Evolutionary conservation across 306 rosid genomes (phyloP).

Genomic region (Potentilla sterilis): DNA sequence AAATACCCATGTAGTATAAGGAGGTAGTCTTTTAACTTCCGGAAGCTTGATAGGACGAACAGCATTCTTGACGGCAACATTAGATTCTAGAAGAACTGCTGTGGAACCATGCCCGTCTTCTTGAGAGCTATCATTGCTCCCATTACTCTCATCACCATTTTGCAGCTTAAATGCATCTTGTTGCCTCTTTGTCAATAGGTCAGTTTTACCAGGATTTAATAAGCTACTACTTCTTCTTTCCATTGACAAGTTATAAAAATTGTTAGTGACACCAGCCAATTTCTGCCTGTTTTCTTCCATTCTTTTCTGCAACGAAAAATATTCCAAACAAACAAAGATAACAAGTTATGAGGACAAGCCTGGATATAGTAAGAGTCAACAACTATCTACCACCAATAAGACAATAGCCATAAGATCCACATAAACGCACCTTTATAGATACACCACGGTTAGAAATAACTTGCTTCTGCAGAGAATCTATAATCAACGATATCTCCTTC

Average conservation of each 20-base stretch:
- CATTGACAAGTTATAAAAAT: constrained; percentile 45
- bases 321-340: background rate
- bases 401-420: constrained; percentile 7
- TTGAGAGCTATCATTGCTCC: constrained; percentile 54
- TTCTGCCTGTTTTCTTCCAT: constrained; percentile 80
- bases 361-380: constrained; percentile 9
- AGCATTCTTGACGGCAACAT: constrained; percentile 85
- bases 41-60: constrained; percentile 88
- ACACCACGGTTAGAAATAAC: constrained; percentile 56
- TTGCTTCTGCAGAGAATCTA: constrained; percentile 78
- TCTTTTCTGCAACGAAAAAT: constrained; percentile 54
- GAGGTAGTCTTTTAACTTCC: constrained; percentile 81
- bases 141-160: constrained; percentile 65
- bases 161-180: constrained; percentile 84
- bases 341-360: background rate
- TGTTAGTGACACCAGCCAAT: constrained; percentile 57
- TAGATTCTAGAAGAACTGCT: constrained; percentile 94
- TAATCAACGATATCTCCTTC: constrained; percentile 55
- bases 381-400: constrained; percentile 15
- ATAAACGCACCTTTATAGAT: constrained; percentile 55
- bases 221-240: constrained; percentile 50
- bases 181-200: constrained; percentile 75
- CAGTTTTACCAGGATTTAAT: constrained; percentile 40
- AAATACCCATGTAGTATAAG: constrained; percentile 97
- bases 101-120: constrained; percentile 76